Percentiles rank a stretch among this genome's conserved stretches.
Conservation (phyloP, 164 flowering plant species). For the Aristolochia californica region DNA sequence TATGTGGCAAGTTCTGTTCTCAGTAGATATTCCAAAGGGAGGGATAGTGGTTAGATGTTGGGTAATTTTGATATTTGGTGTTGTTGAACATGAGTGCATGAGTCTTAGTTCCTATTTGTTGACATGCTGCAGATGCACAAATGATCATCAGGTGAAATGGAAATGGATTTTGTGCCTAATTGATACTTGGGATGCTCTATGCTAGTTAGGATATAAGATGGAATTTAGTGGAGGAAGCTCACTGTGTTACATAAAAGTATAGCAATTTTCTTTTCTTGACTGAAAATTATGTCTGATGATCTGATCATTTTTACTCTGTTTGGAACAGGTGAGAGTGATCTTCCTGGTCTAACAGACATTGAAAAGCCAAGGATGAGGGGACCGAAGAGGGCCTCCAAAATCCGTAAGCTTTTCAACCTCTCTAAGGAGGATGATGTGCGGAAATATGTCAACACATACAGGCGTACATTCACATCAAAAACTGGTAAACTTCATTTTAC, state of each 20-base stretch:
- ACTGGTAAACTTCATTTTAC: constrained; percentile 11
- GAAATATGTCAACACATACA: constrained; percentile 40
- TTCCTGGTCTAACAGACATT: constrained; percentile 32
- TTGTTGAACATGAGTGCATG: too few relatives aligned
- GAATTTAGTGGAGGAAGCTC: too few relatives aligned
- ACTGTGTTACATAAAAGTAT: not conserved
- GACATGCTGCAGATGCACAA: too few relatives aligned
- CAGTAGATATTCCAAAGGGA: too few relatives aligned
- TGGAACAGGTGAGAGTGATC: constrained; percentile 23
- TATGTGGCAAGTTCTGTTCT: too few relatives aligned
- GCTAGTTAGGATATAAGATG: not conserved
- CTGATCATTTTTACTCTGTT: not conserved
- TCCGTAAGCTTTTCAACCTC: constrained; percentile 36
- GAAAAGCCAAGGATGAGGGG: constrained; percentile 49
- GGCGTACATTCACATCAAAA: constrained; percentile 26
- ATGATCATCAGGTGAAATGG: not conserved
- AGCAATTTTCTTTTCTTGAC: too few relatives aligned
- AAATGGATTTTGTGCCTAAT: not conserved
- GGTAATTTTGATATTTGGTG: too few relatives aligned
- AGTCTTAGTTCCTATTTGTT: too few relatives aligned
- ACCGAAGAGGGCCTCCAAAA: constrained; percentile 44
- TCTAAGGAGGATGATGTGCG: constrained; percentile 41
- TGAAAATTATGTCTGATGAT: too few relatives aligned
- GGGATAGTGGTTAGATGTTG: too few relatives aligned
- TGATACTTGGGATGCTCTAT: not conserved